Evolutionary conservation across 495 filamentous ascomycete genomes (phyloP).

Genomic region (Penicillium lividum): DNA sequence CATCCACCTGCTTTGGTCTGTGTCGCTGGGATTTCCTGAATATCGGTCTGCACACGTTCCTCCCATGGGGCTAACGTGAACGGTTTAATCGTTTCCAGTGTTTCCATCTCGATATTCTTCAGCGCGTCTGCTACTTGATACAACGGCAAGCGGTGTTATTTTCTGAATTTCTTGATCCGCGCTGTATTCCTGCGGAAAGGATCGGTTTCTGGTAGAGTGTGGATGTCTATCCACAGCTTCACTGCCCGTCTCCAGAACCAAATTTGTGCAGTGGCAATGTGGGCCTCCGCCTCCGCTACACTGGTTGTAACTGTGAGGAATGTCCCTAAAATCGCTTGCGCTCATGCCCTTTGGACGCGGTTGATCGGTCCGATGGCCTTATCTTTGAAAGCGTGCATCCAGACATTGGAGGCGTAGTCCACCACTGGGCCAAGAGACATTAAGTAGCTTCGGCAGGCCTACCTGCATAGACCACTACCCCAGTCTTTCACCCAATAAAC

Average conservation of each 20-base stretch:
- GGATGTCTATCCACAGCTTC: conserved; percentile 20
- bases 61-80: too few relatives aligned
- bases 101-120: background rate
- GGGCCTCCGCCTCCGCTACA: conserved; percentile 14
- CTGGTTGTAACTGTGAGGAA: conserved; percentile 14
- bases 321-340: conserved; percentile 29
- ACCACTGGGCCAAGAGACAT: too few relatives aligned
- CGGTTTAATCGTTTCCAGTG: too few relatives aligned
- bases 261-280: conserved; percentile 18
- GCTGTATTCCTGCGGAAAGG: conserved; percentile 6
- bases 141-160: conserved; percentile 6
- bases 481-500: too few relatives aligned
- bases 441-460: too few relatives aligned
- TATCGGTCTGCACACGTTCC: background rate
- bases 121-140: conserved; percentile 8
- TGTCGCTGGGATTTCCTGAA: too few relatives aligned
- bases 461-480: too few relatives aligned
- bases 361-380: conserved; percentile 10
- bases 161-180: conserved; percentile 8
- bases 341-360: conserved; percentile 28
- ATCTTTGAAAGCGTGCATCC: conserved; percentile 4
- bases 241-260: conserved; percentile 27
- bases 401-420: too few relatives aligned
- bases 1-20: too few relatives aligned
- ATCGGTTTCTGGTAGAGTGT: conserved; percentile 4